These are phyloP conservation scores for Beauveria asiatica DNA, from an alignment of 2,329 filamentous ascomycete species.

Conservation along the genomic window DNA sequence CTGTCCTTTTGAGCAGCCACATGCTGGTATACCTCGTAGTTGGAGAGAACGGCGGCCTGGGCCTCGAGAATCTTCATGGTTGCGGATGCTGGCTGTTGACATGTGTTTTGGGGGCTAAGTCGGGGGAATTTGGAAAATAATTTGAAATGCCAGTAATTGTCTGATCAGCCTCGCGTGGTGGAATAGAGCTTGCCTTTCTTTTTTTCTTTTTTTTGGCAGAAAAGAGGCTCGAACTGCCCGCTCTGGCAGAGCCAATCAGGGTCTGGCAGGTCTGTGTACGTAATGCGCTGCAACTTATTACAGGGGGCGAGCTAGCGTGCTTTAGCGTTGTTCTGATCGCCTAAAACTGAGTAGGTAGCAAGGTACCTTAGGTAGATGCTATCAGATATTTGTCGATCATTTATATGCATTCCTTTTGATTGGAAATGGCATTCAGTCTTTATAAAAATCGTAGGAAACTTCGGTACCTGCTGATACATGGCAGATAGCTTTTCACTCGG, in stretches of 20 bases:
- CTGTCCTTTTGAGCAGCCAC: conserved; percentile 46
- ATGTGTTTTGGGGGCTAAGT: no score
- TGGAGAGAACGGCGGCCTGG: conserved; percentile 61
- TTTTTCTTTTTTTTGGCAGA: not conserved
- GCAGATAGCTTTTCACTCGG: no score
- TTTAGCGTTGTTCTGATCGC: not conserved
- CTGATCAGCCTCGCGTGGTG: not conserved
- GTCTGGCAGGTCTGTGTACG: not conserved
- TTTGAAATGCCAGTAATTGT: not conserved
- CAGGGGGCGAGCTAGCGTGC: not conserved
- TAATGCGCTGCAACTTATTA: not conserved
- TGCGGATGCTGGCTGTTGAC: not conserved
- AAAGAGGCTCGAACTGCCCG: not conserved
- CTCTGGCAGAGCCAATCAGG: not conserved
- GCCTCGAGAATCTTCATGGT: conserved; percentile 63
- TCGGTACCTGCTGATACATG: no score
- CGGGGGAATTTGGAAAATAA: not conserved
- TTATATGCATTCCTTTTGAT: no score
- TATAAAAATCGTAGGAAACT: no score
- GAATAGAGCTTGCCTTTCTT: conserved; percentile 1
- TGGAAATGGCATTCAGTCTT: no score
- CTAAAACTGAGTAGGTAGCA: no score
- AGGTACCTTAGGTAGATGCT: no score
- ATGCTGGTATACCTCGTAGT: conserved; percentile 65
- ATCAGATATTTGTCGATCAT: no score